A percentile compares a stretch with the other conserved stretches of the same genome.
Evolutionary conservation across 2,329 filamentous ascomycete species (phyloP).

Genomic region (Pseudopyrenochaeta lycopersici): DNA sequence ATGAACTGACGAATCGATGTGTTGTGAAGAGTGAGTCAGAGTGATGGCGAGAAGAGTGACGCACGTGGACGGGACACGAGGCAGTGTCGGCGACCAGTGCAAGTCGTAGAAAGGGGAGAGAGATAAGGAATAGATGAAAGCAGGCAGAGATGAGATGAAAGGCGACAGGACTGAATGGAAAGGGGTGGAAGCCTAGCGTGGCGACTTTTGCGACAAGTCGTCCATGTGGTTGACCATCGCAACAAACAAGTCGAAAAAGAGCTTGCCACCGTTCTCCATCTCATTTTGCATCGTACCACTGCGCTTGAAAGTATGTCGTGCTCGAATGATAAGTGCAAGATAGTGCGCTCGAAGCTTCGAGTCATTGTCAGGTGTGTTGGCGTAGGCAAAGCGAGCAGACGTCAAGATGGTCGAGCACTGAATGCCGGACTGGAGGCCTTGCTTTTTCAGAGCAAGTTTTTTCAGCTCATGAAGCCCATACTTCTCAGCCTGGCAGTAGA

Average conservation of each 20-base stretch:
- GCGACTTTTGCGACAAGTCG: conserved; percentile 41
- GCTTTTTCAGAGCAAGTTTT: conserved; percentile 84
- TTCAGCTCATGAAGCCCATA: conserved; percentile 87
- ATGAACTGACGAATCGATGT: conserved; percentile 1
- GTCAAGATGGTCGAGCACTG: conserved; percentile 85
- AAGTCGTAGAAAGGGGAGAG: conserved; percentile 28
- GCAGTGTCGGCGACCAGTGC: conserved; percentile 15
- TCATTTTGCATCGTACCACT: conserved; percentile 96
- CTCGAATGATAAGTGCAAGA: conserved; percentile 89
- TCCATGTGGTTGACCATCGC: conserved; percentile 88
- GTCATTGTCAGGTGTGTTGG: conserved; percentile 86
- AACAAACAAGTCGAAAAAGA: conserved; percentile 95
- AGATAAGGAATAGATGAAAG: conserved; percentile 12
- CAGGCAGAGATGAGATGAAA: conserved; percentile 27
- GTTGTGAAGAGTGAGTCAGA: conserved; percentile 29
- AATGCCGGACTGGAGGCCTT: conserved; percentile 85
- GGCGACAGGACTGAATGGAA: conserved; percentile 7
- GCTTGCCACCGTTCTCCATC: conserved; percentile 86
- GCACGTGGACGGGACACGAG: conserved; percentile 22
- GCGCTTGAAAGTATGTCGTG: conserved; percentile 86
- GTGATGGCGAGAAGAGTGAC: conserved; percentile 24
- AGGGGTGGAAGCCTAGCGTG: conserved; percentile 34
- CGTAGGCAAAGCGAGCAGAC: conserved; percentile 89
- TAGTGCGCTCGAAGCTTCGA: conserved; percentile 93
- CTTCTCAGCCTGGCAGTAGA: conserved; percentile 87